Evolutionary conservation across 495 filamentous ascomycete species (phyloP), one percentile per base, ranked within the genome.

Genomic region (Eremomyces bilateralis): DNA sequence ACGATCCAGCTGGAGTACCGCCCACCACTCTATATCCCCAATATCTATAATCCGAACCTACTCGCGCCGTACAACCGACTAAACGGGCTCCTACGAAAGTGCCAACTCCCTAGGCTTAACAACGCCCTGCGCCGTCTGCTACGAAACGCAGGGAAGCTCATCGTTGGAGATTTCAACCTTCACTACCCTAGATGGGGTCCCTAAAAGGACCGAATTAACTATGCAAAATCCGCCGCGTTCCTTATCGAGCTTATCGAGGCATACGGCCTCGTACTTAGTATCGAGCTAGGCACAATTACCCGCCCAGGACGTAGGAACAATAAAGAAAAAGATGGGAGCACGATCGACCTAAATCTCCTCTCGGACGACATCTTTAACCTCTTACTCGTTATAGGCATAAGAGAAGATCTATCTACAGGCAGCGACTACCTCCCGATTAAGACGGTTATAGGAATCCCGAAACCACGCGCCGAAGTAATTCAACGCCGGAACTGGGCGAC

Each of bases 301-400:
- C 37, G 33, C 19, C 16, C 17, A 28, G 32, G 25, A n/a, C n/a
- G n/a, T n/a, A n/a, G n/a, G n/a, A n/a, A n/a, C n/a, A n/a, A n/a
- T n/a, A n/a, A n/a, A n/a, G 31, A 38, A 38, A 21, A 21, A 22
- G 33, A 29, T 38, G 35, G 38, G 8, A 38, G 21, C 37, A 41
- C 33, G 22, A 41, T 41, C 15, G 35, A 41, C 38, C 34, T 41
- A 18, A 36, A 18, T 15, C 29, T 36, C 22, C 11, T 22, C 34
- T 36, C 22, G 29, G 21, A 36, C 20, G 22, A 29, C 10, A 20
- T 36, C 17, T 20, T 15, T 27, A 15, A 20, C 4, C 34, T 20
- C 15, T 13, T 29, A 36, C 24, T 21, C 34, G 12, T 27, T 22
- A 27, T 12, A n/a, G 29, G 29, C 12, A 36, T 36, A 24, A 15